phyloP scores from a whole-genome alignment of 305 asterid genomes.

The Plantago coronopus region DNA sequence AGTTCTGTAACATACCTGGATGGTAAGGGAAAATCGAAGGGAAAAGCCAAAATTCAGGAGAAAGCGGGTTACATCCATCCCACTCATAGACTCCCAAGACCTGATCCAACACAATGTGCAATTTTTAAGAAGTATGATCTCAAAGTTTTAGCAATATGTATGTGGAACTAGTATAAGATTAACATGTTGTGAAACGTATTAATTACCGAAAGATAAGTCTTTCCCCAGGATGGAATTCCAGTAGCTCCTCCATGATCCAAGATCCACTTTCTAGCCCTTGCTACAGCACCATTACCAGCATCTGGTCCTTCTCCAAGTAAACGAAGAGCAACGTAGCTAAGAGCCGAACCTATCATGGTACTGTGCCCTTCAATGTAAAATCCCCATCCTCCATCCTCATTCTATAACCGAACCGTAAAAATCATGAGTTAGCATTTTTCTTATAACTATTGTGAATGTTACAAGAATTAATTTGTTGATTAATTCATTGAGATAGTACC shows the following conservation, averaged over 20 bases:
- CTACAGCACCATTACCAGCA: slow-evolving; percentile 46
- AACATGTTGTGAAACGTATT: too few species aligned
- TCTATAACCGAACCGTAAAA: slow-evolving; percentile 28
- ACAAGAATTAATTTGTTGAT: too few species aligned
- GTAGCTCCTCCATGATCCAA: slow-evolving; percentile 76
- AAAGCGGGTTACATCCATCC: slow-evolving; percentile 84
- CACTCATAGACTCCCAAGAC: slow-evolving; percentile 76
- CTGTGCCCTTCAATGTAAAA: slow-evolving; percentile 82
- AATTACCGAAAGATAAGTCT: slow-evolving; percentile 68
- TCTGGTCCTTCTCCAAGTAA: slow-evolving; percentile 60
- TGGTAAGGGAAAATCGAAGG: slow-evolving; percentile 64
- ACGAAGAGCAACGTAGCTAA: slow-evolving; percentile 59
- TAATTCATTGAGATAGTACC: slow-evolving; percentile 25
- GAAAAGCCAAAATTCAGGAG: slow-evolving; percentile 80
- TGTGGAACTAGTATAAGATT: too few species aligned
- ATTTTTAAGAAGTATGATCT: too few species aligned
- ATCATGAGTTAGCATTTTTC: too few species aligned
- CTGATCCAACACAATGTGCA: slow-evolving; percentile 22
- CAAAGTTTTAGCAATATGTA: too few species aligned
- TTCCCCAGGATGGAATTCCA: slow-evolving; percentile 80
- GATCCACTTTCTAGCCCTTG: slow-evolving; percentile 62
- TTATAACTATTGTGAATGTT: too few species aligned
- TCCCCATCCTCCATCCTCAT: slow-evolving; percentile 94
- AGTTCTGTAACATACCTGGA: slow-evolving; percentile 37
- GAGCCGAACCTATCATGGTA: slow-evolving; percentile 75